Base-by-base conservation (phyloP, 306 rosid genomes). In the Quercus alba region DNA sequence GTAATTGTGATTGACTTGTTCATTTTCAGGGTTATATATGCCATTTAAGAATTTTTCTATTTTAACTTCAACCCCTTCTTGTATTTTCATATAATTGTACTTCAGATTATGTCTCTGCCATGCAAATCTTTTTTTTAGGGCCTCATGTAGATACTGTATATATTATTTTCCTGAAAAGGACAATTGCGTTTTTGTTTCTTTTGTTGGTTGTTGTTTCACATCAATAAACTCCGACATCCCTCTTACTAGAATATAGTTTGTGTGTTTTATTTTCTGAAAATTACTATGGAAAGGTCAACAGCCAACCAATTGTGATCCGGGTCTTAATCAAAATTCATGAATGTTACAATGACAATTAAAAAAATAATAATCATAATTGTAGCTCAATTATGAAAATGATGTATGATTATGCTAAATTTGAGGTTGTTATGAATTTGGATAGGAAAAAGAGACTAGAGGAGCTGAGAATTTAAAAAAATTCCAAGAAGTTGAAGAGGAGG, bases 401-500 rank as follows among this genome's bases (percentile, higher is more conserved):
- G 18, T 38, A 68, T 61, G 77, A 28, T 76, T 28, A 52, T 66
- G 67, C 78, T 74, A 69, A 83, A 81, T 83, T 9, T 23, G 78
- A 33, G 56, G 82, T 74, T 64, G 78, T 66, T 80, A 70, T 79
- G 81, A 59, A 38, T 81, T 85, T 82, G 38, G 3, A 63, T 33
- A 91, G 96, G 91, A 82, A 84, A 82, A 84, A 10, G 86, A 85
- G 69, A 73, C 56, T 55, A 73, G 76, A 52, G 88, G 72, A 69
- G 78, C 8, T 55, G 89, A 83, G 75, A 81, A 82, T 57, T 76
- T 77, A 38, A 77, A 87, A 58, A 87, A 86, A 76, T 79, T 87
- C 72, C 86, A 85, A 77, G 85, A 84, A 21, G 87, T 41, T 41
- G 46, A 75, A 56, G 90, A 86, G 75, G 87, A 88, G 64, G 97